Evolutionary conservation across 768 basidiomycete species (phyloP).

Genomic region (Daedaleopsis nitida): DNA sequence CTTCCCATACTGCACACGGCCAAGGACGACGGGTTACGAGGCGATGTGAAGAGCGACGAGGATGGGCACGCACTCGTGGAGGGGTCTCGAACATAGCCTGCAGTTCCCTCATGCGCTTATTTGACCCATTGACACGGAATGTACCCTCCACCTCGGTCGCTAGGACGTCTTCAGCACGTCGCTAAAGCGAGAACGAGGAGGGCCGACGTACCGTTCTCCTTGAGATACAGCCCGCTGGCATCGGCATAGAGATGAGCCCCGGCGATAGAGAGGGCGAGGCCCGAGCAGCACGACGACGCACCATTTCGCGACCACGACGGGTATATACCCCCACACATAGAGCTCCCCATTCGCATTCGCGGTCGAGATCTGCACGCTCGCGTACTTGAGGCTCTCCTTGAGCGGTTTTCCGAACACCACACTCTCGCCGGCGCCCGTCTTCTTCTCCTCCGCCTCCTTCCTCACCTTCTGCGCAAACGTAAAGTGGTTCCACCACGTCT

Average conservation of each 20-base stretch:
- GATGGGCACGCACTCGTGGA: conserved; percentile 63
- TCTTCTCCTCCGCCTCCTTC: conserved; percentile 50
- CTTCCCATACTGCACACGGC: conserved; percentile 78
- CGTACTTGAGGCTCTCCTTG: conserved; percentile 80
- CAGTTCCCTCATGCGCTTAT: conserved; percentile 93
- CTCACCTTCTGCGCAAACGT: conserved; percentile 63
- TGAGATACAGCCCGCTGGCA: conserved; percentile 84
- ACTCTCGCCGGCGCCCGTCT: conserved; percentile 34
- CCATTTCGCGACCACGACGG: conserved; percentile 98
- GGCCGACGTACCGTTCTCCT: conserved; percentile 74
- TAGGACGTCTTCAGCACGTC: conserved; percentile 25
- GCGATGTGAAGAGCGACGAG: neutral
- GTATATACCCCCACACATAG: conserved; percentile 93
- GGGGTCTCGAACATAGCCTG: conserved; percentile 89
- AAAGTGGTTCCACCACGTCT: conserved; percentile 85
- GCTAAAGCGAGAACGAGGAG: neutral
- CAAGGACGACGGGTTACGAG: neutral
- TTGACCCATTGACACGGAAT: conserved; percentile 95
- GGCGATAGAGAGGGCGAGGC: conserved; percentile 14
- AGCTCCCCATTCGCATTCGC: conserved; percentile 80
- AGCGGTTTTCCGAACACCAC: conserved; percentile 87
- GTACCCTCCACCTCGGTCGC: conserved; percentile 93
- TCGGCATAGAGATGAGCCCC: conserved; percentile 15
- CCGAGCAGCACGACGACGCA: conserved; percentile 38
- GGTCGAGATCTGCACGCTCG: conserved; percentile 92